Evolutionary conservation across 1,284 basidiomycete genomes (phyloP).

Genomic region (Chalciporus sp.): DNA sequence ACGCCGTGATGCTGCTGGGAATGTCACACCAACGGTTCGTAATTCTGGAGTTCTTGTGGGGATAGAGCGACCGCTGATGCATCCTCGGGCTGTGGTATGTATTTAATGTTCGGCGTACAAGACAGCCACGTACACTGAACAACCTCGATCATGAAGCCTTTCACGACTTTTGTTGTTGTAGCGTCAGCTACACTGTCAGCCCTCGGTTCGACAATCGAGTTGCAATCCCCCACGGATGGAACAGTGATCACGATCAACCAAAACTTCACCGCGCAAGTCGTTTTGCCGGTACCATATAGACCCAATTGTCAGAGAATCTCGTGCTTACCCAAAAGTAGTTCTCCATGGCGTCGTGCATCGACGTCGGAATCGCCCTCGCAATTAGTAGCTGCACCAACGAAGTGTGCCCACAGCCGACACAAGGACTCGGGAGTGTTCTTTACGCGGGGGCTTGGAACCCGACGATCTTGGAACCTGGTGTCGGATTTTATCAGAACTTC

Average conservation of each 20-base stretch:
- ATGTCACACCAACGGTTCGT: neutral
- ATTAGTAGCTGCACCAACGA: conserved; percentile 16
- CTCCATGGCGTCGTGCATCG: conserved; percentile 19
- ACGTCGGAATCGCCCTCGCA: conserved; percentile 23
- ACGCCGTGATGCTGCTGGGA: neutral
- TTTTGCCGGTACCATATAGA: conserved; percentile 11
- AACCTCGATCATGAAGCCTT: conserved; percentile 6
- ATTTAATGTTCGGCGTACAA: neutral
- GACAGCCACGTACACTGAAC: neutral
- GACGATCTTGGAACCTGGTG: neutral
- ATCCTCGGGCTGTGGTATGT: neutral
- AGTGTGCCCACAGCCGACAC: conserved; percentile 13
- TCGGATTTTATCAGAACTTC: conserved; percentile 28
- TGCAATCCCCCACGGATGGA: conserved; percentile 25
- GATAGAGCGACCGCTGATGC: neutral
- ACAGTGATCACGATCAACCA: conserved; percentile 17
- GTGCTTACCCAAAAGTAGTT: conserved; percentile 5
- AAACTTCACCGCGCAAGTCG: conserved; percentile 15
- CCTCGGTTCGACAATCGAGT: conserved; percentile 22
- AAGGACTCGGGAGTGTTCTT: conserved; percentile 17
- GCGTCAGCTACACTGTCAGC: conserved; percentile 2
- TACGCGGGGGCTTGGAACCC: conserved; percentile 24
- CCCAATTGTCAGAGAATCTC: neutral
- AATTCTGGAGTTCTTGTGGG: neutral
- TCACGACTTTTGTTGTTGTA: neutral